Conservation (phyloP, 1,284 basidiomycete genomes). For the Rhodotorula sp. region DNA sequence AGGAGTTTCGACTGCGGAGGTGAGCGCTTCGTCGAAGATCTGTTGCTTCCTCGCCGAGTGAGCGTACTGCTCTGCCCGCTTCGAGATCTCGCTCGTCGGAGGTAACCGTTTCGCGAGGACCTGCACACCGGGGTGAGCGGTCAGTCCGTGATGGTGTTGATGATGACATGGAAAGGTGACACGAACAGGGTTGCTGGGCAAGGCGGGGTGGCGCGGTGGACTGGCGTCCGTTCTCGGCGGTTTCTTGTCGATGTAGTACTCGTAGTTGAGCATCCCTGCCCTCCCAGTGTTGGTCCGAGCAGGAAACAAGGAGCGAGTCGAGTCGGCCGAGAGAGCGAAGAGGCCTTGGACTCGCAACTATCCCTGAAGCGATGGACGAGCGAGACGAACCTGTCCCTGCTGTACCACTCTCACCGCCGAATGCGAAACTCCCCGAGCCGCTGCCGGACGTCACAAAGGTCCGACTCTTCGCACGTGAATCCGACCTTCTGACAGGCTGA, state of each 20-base stretch:
- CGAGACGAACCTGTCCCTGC: too few relatives aligned
- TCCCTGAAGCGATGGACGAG: too few relatives aligned
- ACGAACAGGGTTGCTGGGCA: constrained; percentile 7
- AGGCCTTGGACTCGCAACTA: too few relatives aligned
- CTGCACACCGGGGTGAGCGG: not conserved
- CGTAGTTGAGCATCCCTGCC: not conserved
- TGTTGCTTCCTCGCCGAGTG: constrained; percentile 2
- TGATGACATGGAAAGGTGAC: too few relatives aligned
- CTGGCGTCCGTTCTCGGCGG: not conserved
- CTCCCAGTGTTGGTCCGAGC: not conserved
- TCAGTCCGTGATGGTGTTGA: not conserved
- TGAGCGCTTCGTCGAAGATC: constrained; percentile 11
- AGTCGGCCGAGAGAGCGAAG: not conserved
- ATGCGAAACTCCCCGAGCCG: not conserved
- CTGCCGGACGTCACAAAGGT: constrained; percentile 6
- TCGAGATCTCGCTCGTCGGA: not conserved
- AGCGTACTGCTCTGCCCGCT: constrained; percentile 1
- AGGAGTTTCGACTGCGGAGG: constrained; percentile 9
- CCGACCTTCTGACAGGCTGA: not conserved
- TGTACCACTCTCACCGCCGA: too few relatives aligned
- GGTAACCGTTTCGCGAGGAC: not conserved
- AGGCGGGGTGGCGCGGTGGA: not conserved
- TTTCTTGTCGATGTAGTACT: not conserved
- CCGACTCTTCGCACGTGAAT: not conserved
- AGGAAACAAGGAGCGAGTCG: not conserved